A percentile compares a stretch with the other conserved stretches of the same genome.
Evolutionary conservation across 148 eudicot species (phyloP).

Genomic region (Rhododendron ovatum): DNA sequence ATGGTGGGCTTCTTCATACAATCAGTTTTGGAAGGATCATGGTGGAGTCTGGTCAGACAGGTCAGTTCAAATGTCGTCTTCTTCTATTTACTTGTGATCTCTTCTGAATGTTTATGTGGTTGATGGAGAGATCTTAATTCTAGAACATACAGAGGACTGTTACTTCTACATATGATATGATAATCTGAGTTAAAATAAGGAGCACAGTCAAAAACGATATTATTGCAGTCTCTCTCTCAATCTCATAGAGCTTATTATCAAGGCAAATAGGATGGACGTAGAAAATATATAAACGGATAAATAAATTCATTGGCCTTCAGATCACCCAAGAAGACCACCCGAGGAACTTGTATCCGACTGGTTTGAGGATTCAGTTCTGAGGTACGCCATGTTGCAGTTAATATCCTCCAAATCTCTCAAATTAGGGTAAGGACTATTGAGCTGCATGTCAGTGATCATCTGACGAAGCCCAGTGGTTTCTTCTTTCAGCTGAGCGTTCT

Average conservation of each 20-base stretch:
- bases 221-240: conserved; percentile 20
- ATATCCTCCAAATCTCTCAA: conserved; percentile 60
- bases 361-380: conserved; percentile 37
- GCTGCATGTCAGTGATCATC: conserved; percentile 67
- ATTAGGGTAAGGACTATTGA: conserved; percentile 51
- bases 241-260: conserved; percentile 13
- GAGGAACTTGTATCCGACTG: conserved; percentile 28
- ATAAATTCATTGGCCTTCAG: conserved; percentile 10
- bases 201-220: conserved; percentile 4
- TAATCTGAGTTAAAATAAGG: conserved; percentile 1
- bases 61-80: not conserved
- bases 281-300: conserved; percentile 7
- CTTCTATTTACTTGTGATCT: not conserved
- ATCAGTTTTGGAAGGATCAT: not conserved
- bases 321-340: conserved; percentile 9
- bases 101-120: not conserved
- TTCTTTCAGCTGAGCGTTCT: conserved; percentile 76
- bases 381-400: conserved; percentile 37
- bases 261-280: conserved; percentile 21
- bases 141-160: not conserved
- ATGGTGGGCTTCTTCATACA: not conserved
- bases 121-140: conserved; percentile 6
- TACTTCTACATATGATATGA: not conserved
- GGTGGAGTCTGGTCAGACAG: not conserved
- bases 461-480: conserved; percentile 71